Base-by-base conservation (phyloP, 225 moss, liverwort and hornwort species). In the Ulota crispa region DNA sequence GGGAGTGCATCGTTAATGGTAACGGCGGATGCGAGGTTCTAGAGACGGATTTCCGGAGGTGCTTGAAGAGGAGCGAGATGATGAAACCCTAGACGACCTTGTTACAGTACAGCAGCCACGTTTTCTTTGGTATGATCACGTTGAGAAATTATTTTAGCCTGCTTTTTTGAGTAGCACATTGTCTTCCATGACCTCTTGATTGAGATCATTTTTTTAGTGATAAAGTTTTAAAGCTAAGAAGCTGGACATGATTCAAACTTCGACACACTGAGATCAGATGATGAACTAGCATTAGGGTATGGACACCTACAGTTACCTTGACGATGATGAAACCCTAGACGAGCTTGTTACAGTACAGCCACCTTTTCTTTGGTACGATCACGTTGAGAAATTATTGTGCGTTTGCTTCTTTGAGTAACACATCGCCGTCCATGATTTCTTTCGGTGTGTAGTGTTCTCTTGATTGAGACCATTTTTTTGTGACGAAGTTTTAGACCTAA, bases 1-100 rank as follows among this genome's bases (percentile, higher is more conserved):
- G 83, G 83, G 89, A 89, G 41, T 89, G 89, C 60, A 84, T 89
- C 8, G 79, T 89, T 1, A 86, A 89, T n/a, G 89, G 89, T 24
- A 86, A 81, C 47, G 89, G 89, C 18, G 86, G 89, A 39, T 89
- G 89, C 37, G 86, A 89, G 75, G 61, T 55, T 78, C 72, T 89
- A 12, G 89, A 86, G 71, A 64, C 30, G 72, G 84, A 89, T 39
- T 56, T 86, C 1, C 75, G 84, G 13, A 64, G 7, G 1, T 83
- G 79, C 57, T 71, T 83, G 62, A 57, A 83, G 39, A 24, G 37
- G 28, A 61, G 21, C 70, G 2, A 7, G 1, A 64, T 43, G 18
- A 64, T 43, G 18, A 63, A 6, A 9, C 31, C 5, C 0, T 68
- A 78, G 81, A n/a, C 39, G 68, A 36, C 7, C 9, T 72, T 50